A percentile compares a stretch with the other conserved stretches of the same genome.
These are phyloP conservation scores for Daldinia caldariorum DNA, from an alignment of 495 filamentous ascomycete genomes.

Conservation along the genomic window DNA sequence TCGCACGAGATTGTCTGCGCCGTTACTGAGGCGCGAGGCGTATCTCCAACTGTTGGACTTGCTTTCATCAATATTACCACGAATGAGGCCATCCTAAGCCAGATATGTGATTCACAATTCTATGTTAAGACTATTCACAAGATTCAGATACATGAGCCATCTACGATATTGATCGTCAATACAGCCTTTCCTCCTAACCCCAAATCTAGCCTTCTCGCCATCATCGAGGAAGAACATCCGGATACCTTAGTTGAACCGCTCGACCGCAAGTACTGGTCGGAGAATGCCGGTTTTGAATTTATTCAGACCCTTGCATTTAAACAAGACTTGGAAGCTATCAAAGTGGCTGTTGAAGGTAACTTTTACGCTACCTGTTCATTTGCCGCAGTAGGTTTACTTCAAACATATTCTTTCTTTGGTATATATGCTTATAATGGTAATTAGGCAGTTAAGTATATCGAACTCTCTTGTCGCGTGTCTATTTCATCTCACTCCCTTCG, in stretches of 20 bases:
- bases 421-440: conserved; percentile 9
- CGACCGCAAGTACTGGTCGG: conserved; percentile 92
- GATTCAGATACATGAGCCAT: conserved; percentile 79
- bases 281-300: conserved; percentile 78
- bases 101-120: conserved; percentile 89
- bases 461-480: conserved; percentile 65
- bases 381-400: conserved; percentile 71
- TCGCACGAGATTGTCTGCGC: conserved; percentile 85
- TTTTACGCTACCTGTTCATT: conserved; percentile 93
- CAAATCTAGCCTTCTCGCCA: conserved; percentile 78
- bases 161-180: conserved; percentile 75
- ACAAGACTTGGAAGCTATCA: conserved; percentile 81
- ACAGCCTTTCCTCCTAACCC: conserved; percentile 68
- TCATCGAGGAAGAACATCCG: conserved; percentile 76
- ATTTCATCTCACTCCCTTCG: conserved; percentile 83
- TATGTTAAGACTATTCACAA: conserved; percentile 87
- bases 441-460: conserved; percentile 84
- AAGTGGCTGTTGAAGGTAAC: conserved; percentile 78
- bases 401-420: not conserved
- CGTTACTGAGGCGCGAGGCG: conserved; percentile 86
- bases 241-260: conserved; percentile 66
- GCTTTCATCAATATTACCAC: conserved; percentile 89
- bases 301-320: conserved; percentile 80
- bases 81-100: conserved; percentile 82
- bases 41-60: conserved; percentile 87